Evolutionary conservation across 805 yeast genomes (phyloP).

Genomic region (Candida odintsovae): DNA sequence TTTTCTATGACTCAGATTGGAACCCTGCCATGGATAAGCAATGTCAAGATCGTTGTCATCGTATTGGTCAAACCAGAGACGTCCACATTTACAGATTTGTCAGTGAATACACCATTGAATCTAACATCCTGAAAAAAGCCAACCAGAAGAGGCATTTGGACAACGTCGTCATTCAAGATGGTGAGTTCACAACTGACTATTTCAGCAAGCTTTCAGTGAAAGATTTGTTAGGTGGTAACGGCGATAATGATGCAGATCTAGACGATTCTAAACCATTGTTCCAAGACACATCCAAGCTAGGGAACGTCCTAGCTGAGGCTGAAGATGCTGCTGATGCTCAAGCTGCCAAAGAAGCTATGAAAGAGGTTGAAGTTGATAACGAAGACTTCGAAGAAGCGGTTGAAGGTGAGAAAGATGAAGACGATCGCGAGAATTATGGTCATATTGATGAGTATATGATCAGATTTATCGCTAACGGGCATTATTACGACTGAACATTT

Average conservation of each 20-base stretch:
- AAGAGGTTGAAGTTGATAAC: conserved; percentile 76
- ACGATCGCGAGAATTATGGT: conserved; percentile 50
- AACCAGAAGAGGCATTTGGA: conserved; percentile 92
- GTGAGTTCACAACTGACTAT: conserved; percentile 97
- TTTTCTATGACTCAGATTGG: conserved; percentile 98
- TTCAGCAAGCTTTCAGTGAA: conserved; percentile 81
- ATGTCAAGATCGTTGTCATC: conserved; percentile 98
- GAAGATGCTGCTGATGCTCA: conserved; percentile 90
- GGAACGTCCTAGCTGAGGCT: conserved; percentile 75
- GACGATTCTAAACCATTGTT: conserved; percentile 28
- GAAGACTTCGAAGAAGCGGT: conserved; percentile 57
- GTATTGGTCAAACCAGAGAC: conserved; percentile 97
- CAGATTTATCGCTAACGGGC: conserved; percentile 79
- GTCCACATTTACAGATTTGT: conserved; percentile 96
- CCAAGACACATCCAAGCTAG: conserved; percentile 37
- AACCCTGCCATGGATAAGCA: conserved; percentile 99
- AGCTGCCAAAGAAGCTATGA: conserved; percentile 87
- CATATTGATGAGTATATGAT: conserved; percentile 98
- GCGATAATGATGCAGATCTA: conserved; percentile 17
- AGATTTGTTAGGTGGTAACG: conserved; percentile 62
- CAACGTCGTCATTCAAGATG: conserved; percentile 93
- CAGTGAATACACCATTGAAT: conserved; percentile 92
- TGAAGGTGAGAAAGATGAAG: conserved; percentile 45
- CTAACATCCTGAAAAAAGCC: conserved; percentile 89
- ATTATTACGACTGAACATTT: conserved; percentile 39